These are phyloP conservation scores for Rostrohypoxylon terebratum DNA, from an alignment of 495 filamentous ascomycete species.

Conservation along the genomic window DNA sequence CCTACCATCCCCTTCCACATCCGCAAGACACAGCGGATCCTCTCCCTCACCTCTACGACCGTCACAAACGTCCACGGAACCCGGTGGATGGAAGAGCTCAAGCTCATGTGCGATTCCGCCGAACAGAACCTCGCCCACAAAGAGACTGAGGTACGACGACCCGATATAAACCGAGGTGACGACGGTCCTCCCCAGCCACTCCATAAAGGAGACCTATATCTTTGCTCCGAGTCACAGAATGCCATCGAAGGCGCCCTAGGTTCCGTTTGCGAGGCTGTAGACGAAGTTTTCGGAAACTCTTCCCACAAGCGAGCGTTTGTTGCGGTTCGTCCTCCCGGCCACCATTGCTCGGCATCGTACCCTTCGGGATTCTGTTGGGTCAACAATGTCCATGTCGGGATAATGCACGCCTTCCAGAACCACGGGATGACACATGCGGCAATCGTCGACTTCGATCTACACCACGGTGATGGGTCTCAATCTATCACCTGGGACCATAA, in stretches of 20 bases:
- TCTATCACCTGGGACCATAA: constrained; percentile 92
- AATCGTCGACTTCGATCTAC: constrained; percentile 96
- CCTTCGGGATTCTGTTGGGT: constrained; percentile 98
- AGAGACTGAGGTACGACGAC: constrained; percentile 79
- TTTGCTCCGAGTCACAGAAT: constrained; percentile 83
- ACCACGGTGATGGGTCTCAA: constrained; percentile 97
- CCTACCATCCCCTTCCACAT: constrained; percentile 83
- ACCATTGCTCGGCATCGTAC: constrained; percentile 88
- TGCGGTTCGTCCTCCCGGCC: constrained; percentile 83
- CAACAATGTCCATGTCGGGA: constrained; percentile 97
- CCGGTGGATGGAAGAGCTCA: constrained; percentile 93
- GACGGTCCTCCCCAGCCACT: constrained; percentile 64
- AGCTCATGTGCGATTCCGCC: constrained; percentile 81
- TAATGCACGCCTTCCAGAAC: constrained; percentile 83
- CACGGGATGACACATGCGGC: constrained; percentile 93
- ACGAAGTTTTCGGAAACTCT: constrained; percentile 75
- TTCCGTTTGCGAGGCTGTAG: constrained; percentile 90
- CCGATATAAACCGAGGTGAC: constrained; percentile 62
- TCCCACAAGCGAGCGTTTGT: constrained; percentile 82
- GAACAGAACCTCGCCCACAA: constrained; percentile 76
- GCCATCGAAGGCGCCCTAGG: constrained; percentile 91
- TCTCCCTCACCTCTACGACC: constrained; percentile 73
- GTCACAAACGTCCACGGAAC: constrained; percentile 86
- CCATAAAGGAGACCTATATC: constrained; percentile 88
- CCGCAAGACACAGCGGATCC: constrained; percentile 72